Base-by-base conservation (phyloP, 2,329 filamentous ascomycete genomes). In the Aureobasidium sp. region DNA sequence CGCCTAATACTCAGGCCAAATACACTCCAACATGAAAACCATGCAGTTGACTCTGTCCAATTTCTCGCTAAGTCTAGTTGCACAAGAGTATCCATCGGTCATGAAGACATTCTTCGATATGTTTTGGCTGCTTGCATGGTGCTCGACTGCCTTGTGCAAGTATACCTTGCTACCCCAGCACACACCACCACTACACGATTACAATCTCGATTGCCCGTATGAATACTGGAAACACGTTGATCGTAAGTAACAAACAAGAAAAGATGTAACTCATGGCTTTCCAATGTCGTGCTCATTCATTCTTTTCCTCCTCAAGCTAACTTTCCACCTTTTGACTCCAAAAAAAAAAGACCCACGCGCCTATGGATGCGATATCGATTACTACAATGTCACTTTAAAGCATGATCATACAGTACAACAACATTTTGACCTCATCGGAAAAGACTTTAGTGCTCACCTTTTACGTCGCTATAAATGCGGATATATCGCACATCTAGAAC, bases 51-150 rank as follows among this genome's bases (percentile, higher is more conserved):
- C 6, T 29, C 3, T 4, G 27, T 29, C 27, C 5, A 6, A 4
- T 29, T 6, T 5, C 27, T 29, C 27, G 27, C n/a, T 29, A 6
- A 29, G 27, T 29, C 5, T 24, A 24, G 19, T 7, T 24, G 40
- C 2, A 1, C 9, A 5, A 24, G 6, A 1, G 5, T 3, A 2
- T 29, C 14, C 1, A 14, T 14, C 40, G 2, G 11, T 8, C 1
- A 44, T 44, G 40, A 24, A 24, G 5, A 12, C 24, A 14, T 24
- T 22, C 4, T 24, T 14, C 3, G 5, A 19, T 44, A 4, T 7
- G 2, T 3, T 44, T 14, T 24, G 40, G 40, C 9, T 44, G 19
- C 11, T 44, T 7, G 19, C 40, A 24, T 44, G 22, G 8, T 44
- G 19, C 9, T 44, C 40, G 11, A 24, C 9, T 15, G 40, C 40